A percentile compares a stretch with the other conserved stretches of the same genome.
phyloP scores from a whole-genome alignment of 768 basidiomycete species.

The Mycena belliarum region DNA sequence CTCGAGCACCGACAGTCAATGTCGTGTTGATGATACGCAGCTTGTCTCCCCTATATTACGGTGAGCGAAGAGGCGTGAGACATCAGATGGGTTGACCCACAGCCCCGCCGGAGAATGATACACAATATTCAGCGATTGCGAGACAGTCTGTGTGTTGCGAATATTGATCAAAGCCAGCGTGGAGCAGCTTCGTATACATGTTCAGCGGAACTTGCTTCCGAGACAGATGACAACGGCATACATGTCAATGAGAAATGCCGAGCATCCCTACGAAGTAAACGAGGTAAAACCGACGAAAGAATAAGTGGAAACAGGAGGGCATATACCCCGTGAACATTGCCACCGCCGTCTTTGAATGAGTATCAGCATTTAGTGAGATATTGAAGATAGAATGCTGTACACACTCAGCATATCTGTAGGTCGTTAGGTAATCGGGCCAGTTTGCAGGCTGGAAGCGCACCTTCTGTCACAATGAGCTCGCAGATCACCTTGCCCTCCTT shows the following conservation, averaged over 20 bases:
- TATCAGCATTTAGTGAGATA: no score
- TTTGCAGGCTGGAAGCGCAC: slow-evolving; percentile 30
- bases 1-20: slow-evolving; percentile 47
- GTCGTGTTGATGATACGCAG: slow-evolving; percentile 56
- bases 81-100: slow-evolving; percentile 32
- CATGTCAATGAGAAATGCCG: slow-evolving; percentile 56
- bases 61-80: not conserved
- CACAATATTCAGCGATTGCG: slow-evolving; percentile 52
- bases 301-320: no score
- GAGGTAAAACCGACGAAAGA: no score
- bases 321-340: slow-evolving; percentile 46
- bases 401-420: slow-evolving; percentile 56
- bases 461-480: slow-evolving; percentile 44
- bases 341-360: slow-evolving; percentile 20
- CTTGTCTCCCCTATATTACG: slow-evolving; percentile 42
- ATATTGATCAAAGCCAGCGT: slow-evolving; percentile 43
- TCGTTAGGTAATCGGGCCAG: not conserved
- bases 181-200: slow-evolving; percentile 42
- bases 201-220: not conserved
- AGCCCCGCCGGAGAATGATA: slow-evolving; percentile 57
- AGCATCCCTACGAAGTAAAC: slow-evolving; percentile 36
- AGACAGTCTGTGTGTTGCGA: slow-evolving; percentile 35
- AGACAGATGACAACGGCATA: slow-evolving; percentile 25
- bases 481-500: slow-evolving; percentile 47
- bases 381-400: no score